Evolutionary conservation across 2,329 filamentous ascomycete species (phyloP), one percentile per base, ranked within the genome.

Genomic region (Aspergillus clavatus): DNA sequence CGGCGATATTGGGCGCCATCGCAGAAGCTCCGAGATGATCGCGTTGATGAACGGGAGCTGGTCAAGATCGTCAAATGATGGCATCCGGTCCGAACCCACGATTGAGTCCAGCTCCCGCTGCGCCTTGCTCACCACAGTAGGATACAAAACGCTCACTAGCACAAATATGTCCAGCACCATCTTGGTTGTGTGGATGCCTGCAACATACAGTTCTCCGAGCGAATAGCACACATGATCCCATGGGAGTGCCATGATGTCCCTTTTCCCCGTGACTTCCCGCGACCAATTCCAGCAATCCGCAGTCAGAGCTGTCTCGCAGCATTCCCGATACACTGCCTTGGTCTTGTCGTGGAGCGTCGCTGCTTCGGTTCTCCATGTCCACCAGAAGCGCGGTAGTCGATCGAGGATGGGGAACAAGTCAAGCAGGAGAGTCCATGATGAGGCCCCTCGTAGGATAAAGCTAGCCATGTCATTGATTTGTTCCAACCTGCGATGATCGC

Each of bases 101-200:
- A 67, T 58, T 5, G 33, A 39, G 47, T 69, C 66, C 4, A 69
- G 53, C 43, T 66, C 61, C 5, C 52, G 49, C 10, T 73, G 67
- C 0, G 69, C 71, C 14, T 66, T 63, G 1, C 45, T 29, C 6
- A 73, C 60, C 1, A 62, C 63, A 12, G 69, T 62, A 0, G 72
- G 70, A 47, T 76, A 67, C 53, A 72, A 48, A 62, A 70, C 43
- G 57, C 76, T 29, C 50, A 77, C 52, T 51, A 77, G 35, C 57
- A 78, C 72, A 60, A 67, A 72, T 6, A 68, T 68, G 49, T 71
- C 72, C 36, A 76, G 59, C 0, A 71, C 72, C 24, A 69, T 70
- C 1, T 69, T 69, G 0, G 72, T 75, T 0, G 73, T 77, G 47
- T 77, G 73, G n/a, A 65, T 72, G 18, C 73, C 69, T 12, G 72